Percentiles rank a stretch among this genome's conserved stretches.
Conservation (phyloP, 768 basidiomycete genomes). For the Boletus sp. region DNA sequence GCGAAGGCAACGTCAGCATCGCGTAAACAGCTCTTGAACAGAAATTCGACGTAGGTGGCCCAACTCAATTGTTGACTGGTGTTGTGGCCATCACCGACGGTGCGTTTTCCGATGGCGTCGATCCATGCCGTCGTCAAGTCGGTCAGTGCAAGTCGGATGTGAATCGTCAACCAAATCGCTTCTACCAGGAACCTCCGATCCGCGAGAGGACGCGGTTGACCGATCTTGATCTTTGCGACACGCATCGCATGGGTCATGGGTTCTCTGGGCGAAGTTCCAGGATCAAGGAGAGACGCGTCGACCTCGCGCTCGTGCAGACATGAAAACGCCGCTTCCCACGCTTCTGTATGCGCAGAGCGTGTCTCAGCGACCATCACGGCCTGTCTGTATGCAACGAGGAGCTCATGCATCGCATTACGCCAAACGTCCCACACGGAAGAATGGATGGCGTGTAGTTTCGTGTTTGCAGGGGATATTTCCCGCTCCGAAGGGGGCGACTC, state of each 20-base stretch:
- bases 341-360: conserved; percentile 54
- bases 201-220: conserved; percentile 55
- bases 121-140: conserved; percentile 44
- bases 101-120: conserved; percentile 28
- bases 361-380: conserved; percentile 41
- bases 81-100: conserved; percentile 18
- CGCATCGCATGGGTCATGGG: conserved; percentile 52
- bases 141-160: conserved; percentile 52
- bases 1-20: conserved; percentile 48
- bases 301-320: conserved; percentile 51
- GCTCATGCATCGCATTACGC: conserved; percentile 35
- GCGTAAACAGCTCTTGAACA: conserved; percentile 43
- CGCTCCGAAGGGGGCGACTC: conserved; percentile 26
- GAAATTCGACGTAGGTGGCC: conserved; percentile 46
- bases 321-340: conserved; percentile 61
- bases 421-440: conserved; percentile 36
- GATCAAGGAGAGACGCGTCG: conserved; percentile 31
- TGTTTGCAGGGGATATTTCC: conserved; percentile 28
- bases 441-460: conserved; percentile 32
- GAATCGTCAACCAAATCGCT: conserved; percentile 53
- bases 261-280: conserved; percentile 35
- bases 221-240: conserved; percentile 50
- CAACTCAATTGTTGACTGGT: conserved; percentile 38
- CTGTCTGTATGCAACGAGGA: conserved; percentile 41
- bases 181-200: conserved; percentile 62